phyloP scores from a whole-genome alignment of 768 basidiomycete species.

The Fibroporia radiculosa region DNA sequence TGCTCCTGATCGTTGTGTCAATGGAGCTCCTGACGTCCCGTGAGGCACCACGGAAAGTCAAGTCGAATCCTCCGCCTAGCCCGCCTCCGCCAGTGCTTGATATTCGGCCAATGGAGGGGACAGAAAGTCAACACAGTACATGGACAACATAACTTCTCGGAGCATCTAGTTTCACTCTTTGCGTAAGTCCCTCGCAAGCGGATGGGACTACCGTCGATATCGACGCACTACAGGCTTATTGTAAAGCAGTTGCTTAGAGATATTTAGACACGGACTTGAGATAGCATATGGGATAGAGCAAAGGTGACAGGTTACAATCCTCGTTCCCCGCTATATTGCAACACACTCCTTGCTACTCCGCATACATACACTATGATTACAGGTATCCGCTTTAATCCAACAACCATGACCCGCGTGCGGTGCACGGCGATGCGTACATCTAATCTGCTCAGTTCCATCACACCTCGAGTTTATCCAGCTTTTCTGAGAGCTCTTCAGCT shows the following conservation, averaged over 20 bases:
- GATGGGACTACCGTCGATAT: background rate
- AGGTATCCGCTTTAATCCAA: conserved; percentile 8
- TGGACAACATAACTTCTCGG: conserved; percentile 3
- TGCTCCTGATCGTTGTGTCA: conserved; percentile 57
- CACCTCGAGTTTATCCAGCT: conserved; percentile 53
- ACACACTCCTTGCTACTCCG: conserved; percentile 1
- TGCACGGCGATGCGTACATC: no score
- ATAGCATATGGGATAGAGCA: background rate
- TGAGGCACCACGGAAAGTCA: conserved; percentile 17
- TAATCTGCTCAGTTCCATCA: conserved; percentile 26
- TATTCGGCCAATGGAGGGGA: conserved; percentile 5
- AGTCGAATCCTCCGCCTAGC: conserved; percentile 28
- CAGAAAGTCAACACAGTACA: background rate
- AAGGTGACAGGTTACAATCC: background rate
- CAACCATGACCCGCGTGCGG: background rate
- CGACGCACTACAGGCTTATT: no score
- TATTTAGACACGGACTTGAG: background rate
- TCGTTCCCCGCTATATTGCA: background rate
- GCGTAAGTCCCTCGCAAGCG: background rate
- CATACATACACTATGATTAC: conserved; percentile 3
- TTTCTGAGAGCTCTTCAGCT: conserved; percentile 34
- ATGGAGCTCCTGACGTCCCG: conserved; percentile 51
- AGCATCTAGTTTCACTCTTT: background rate
- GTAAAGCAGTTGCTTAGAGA: background rate
- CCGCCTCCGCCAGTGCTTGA: conserved; percentile 15